phyloP scores from a whole-genome alignment of 345 rosid genomes.

The Rhizophora mangle region DNA sequence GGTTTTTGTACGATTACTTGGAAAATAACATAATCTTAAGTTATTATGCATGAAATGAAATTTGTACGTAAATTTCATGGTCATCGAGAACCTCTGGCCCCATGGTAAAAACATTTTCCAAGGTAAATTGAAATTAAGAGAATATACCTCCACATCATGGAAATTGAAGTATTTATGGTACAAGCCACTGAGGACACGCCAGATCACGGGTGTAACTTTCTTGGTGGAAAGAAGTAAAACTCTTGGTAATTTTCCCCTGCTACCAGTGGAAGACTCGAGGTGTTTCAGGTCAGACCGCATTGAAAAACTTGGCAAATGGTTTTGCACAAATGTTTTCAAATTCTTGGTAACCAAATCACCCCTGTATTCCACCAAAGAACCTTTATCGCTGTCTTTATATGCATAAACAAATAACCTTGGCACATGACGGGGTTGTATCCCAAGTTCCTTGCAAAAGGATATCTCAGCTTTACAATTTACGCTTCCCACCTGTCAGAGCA shows the following conservation, averaged over 20 bases:
- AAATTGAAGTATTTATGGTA: constrained; percentile 56
- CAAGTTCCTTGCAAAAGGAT: constrained; percentile 68
- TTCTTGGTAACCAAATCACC: constrained; percentile 55
- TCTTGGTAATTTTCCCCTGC: constrained; percentile 39
- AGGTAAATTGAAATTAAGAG: no score
- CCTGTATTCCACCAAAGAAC: constrained; percentile 68
- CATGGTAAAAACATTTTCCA: no score
- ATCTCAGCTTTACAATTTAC: constrained; percentile 71
- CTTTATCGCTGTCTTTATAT: constrained; percentile 46
- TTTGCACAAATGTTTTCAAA: constrained; percentile 69
- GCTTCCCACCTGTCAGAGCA: constrained; percentile 56
- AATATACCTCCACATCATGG: constrained; percentile 62
- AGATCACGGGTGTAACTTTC: constrained; percentile 72
- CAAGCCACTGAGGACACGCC: constrained; percentile 90
- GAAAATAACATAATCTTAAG: no score
- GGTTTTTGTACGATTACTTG: no score
- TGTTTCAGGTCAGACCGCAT: constrained; percentile 46
- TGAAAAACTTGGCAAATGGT: constrained; percentile 74
- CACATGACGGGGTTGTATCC: constrained; percentile 42
- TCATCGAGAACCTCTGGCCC: no score
- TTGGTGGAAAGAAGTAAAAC: constrained; percentile 85
- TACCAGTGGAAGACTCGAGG: constrained; percentile 34
- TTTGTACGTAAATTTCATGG: no score
- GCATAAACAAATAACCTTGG: constrained; percentile 72
- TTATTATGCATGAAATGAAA: no score